Evolutionary conservation across 192 early-diverging fungal genomes (phyloP).

Genomic region (Endogone sp.): DNA sequence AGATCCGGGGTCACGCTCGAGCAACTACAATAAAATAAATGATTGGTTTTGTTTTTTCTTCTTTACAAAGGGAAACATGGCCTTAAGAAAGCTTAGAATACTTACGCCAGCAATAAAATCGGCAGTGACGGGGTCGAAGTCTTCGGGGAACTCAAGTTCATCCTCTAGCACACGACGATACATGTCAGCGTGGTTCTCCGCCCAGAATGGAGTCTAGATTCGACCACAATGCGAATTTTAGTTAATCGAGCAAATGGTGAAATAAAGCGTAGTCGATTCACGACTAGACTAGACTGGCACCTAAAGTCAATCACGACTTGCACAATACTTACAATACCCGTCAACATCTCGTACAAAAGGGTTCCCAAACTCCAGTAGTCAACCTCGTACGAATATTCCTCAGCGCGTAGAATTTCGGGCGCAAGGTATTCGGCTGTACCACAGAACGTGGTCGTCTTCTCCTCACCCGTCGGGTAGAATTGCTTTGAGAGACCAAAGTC

Average conservation of each 20-base stretch:
- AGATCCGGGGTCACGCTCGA: constrained; percentile 50
- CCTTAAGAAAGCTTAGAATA: constrained; percentile 2
- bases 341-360: constrained; percentile 89
- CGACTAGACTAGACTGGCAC: no score
- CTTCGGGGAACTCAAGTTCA: constrained; percentile 43
- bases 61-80: no score
- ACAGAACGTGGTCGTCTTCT: constrained; percentile 62
- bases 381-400: constrained; percentile 65
- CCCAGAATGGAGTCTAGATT: constrained; percentile 49
- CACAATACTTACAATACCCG: constrained; percentile 48
- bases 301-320: no score
- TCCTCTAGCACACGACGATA: constrained; percentile 54
- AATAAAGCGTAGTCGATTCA: no score
- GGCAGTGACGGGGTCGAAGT: constrained; percentile 35
- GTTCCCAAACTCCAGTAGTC: constrained; percentile 96
- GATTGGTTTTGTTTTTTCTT: no score
- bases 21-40: constrained; percentile 23
- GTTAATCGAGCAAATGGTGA: background rate
- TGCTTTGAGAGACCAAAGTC: constrained; percentile 95
- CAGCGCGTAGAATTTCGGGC: constrained; percentile 72
- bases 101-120: constrained; percentile 34
- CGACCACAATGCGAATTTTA: background rate
- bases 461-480: constrained; percentile 26
- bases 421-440: constrained; percentile 84
- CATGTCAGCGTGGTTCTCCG: constrained; percentile 53